phyloP scores from a whole-genome alignment of 2,329 filamentous ascomycete species.

The Colletotrichum truncatum region DNA sequence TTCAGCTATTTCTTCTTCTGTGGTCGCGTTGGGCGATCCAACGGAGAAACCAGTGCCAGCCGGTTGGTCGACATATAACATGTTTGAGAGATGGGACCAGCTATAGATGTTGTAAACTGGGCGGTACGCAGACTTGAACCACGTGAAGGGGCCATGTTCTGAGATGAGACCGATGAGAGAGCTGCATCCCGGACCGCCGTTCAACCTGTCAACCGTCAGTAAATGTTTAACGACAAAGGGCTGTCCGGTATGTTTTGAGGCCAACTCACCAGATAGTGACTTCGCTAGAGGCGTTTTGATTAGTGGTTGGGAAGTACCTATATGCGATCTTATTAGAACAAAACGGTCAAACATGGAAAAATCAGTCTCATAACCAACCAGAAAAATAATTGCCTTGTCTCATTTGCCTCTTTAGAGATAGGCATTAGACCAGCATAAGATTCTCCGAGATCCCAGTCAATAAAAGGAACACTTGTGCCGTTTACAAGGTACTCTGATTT shows the following conservation, averaged over 20 bases:
- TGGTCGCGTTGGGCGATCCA: constrained; percentile 70
- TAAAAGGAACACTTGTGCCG: constrained; percentile 72
- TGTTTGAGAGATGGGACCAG: constrained; percentile 52
- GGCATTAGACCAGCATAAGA: constrained; percentile 72
- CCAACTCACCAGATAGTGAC: constrained; percentile 59
- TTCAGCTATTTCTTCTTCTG: constrained; percentile 72
- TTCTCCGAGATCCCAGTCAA: constrained; percentile 74
- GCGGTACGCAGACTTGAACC: constrained; percentile 74
- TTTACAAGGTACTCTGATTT: constrained; percentile 70
- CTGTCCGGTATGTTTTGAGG: not conserved
- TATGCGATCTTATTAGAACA: not conserved
- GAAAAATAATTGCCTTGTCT: constrained; percentile 68
- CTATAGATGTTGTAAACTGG: constrained; percentile 58
- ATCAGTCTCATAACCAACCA: constrained; percentile 59
- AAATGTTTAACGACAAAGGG: too few relatives aligned
- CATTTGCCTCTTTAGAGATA: constrained; percentile 52
- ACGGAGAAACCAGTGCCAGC: constrained; percentile 49
- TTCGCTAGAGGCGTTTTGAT: constrained; percentile 71
- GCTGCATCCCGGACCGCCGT: constrained; percentile 58
- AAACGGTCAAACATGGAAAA: too few relatives aligned
- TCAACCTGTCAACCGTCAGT: not conserved
- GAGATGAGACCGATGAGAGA: constrained; percentile 76
- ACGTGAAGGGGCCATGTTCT: constrained; percentile 79
- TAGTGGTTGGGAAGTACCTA: constrained; percentile 50
- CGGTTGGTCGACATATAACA: constrained; percentile 37